Conservation (phyloP, 2,329 filamentous ascomycete genomes). For the Penicillium sp. region DNA sequence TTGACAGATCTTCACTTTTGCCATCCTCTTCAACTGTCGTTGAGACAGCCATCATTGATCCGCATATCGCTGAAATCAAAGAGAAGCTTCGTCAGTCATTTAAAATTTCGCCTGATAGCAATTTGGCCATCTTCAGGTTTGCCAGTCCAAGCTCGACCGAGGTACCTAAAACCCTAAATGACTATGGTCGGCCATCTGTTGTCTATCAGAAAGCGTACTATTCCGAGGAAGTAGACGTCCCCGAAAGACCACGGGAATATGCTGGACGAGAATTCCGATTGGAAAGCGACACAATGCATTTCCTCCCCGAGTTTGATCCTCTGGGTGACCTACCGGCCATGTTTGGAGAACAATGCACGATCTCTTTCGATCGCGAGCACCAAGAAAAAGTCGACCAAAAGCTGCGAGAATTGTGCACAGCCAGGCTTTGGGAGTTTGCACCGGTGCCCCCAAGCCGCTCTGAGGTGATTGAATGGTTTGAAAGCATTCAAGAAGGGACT, state of each 20-base stretch:
- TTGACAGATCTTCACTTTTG: constrained; percentile 19
- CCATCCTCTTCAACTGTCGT: constrained; percentile 25
- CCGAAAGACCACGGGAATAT: constrained; percentile 76
- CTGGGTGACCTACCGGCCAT: constrained; percentile 61
- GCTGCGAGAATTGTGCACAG: constrained; percentile 62
- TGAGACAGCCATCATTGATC: constrained; percentile 14
- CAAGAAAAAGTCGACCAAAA: constrained; percentile 57
- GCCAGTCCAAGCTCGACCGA: constrained; percentile 41
- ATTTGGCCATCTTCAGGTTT: constrained; percentile 30
- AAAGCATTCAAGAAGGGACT: constrained; percentile 34
- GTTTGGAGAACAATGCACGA: constrained; percentile 57
- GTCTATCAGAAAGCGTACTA: constrained; percentile 89
- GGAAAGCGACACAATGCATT: constrained; percentile 74
- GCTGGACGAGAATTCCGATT: constrained; percentile 84
- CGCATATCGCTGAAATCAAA: constrained; percentile 23
- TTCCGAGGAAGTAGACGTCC: constrained; percentile 81
- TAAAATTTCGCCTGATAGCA: constrained; percentile 25
- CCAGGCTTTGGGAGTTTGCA: constrained; percentile 78
- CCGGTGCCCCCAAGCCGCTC: constrained; percentile 68
- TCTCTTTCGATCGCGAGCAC: constrained; percentile 55
- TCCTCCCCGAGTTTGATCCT: constrained; percentile 76
- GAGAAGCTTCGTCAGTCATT: constrained; percentile 35
- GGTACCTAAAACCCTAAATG: constrained; percentile 60
- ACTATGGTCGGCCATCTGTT: constrained; percentile 65
- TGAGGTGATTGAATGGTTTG: constrained; percentile 73